Conservation (phyloP, 805 yeast genomes). For the Schwanniomyces polymorphus region DNA sequence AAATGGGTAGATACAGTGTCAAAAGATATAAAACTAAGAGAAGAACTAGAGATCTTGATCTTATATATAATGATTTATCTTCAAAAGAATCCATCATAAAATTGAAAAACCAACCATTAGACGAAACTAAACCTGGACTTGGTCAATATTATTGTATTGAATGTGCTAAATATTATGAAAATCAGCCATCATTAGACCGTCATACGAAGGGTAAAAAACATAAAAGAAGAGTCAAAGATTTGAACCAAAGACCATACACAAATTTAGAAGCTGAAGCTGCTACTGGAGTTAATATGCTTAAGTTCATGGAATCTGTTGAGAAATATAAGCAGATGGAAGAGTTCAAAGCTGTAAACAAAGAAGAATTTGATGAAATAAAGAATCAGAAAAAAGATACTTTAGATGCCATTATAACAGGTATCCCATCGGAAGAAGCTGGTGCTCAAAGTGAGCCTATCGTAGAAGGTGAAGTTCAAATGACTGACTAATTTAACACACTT, state of each 20-base stretch:
- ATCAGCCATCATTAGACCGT: conserved; percentile 65
- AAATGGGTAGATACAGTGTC: conserved; percentile 86
- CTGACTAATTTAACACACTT: conserved; percentile 8
- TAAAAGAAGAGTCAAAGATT: conserved; percentile 78
- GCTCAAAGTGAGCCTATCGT: conserved; percentile 6
- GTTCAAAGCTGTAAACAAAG: conserved; percentile 42
- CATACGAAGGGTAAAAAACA: conserved; percentile 81
- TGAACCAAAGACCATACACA: conserved; percentile 80
- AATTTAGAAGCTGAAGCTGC: conserved; percentile 91
- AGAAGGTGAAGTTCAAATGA: conserved; percentile 17
- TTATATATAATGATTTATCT: conserved; percentile 73
- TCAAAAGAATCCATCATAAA: conserved; percentile 60
- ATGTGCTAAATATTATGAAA: conserved; percentile 90
- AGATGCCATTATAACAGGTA: conserved; percentile 36
- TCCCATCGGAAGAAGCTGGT: conserved; percentile 21
- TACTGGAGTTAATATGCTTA: conserved; percentile 71
- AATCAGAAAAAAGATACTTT: conserved; percentile 38
- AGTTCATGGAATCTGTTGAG: conserved; percentile 64
- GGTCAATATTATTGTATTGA: conserved; percentile 95
- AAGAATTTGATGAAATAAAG: conserved; percentile 35
- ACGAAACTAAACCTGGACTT: conserved; percentile 88
- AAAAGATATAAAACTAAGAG: conserved; percentile 88
- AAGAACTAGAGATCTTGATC: conserved; percentile 81
- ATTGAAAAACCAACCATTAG: conserved; percentile 78
- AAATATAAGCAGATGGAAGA: conserved; percentile 49